Evolutionary conservation across 1,284 basidiomycete genomes (phyloP).

Genomic region (Cryptococcus neoformans): DNA sequence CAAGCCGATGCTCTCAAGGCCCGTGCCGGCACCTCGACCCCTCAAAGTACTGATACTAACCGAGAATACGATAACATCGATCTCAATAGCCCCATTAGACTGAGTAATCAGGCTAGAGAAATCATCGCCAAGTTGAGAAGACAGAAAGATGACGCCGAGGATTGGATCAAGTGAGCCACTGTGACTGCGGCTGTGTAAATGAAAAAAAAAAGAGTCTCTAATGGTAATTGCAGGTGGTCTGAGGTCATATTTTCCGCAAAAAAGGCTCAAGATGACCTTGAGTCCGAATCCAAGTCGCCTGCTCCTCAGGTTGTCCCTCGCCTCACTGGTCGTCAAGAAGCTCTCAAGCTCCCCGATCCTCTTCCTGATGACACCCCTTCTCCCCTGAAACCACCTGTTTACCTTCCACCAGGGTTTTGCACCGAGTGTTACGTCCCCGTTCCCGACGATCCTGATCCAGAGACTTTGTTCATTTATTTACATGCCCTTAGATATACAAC

Average conservation of each 20-base stretch:
- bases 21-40: conserved; percentile 32
- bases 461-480: conserved; percentile 87
- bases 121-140: conserved; percentile 80
- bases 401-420: conserved; percentile 56
- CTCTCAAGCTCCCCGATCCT: conserved; percentile 15
- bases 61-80: conserved; percentile 60
- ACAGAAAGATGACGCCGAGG: conserved; percentile 90
- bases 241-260: conserved; percentile 40
- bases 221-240: conserved; percentile 31
- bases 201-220: not conserved
- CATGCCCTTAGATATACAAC: conserved; percentile 79
- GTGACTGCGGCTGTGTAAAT: too few species aligned
- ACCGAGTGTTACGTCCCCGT: conserved; percentile 83
- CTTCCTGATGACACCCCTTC: conserved; percentile 18
- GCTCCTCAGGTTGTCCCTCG: conserved; percentile 1
- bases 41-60: conserved; percentile 20
- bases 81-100: conserved; percentile 78
- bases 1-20: conserved; percentile 13
- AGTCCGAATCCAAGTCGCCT: conserved; percentile 1
- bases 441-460: conserved; percentile 84
- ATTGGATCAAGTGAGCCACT: conserved; percentile 62
- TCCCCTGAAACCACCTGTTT: conserved; percentile 35
- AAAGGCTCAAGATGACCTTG: conserved; percentile 18
- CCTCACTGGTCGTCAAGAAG: conserved; percentile 2
- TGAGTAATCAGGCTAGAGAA: conserved; percentile 78